Base-by-base conservation (phyloP, 257 asterid species). In the Solanum chilense region DNA sequence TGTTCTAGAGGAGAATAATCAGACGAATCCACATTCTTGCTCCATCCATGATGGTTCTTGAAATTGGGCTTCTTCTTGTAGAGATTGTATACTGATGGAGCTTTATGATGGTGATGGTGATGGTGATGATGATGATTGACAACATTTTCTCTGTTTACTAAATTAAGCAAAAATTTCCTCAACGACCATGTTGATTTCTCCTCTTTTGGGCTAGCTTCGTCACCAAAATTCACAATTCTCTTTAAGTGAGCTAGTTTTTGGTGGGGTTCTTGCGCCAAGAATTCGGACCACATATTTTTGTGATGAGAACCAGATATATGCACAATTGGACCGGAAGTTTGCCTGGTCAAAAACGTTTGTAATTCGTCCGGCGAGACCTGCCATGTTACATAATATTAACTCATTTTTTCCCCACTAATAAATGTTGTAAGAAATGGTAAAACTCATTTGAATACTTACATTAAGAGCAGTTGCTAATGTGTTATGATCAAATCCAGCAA, bases 41-140 rank as follows among this genome's bases (percentile, higher is more conserved):
- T 95, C 94, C 92, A 95, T 3, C 99, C 99, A 13, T 94, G 94
- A 14, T 95, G 74, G 86, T 95, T 95, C 88, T 87, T 41, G 91
- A 93, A 95, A 83, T 91, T 94, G 25, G 96, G 91, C 23, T 91
- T 90, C 33, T 88, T 66, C 9, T 91, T 91, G 58, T 89, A 93
- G 80, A 97, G 81, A 89, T 97, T 97, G 84, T 91, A 94, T 1
- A 98, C 33, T 5, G 93, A 94, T 0, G 96, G 95, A 3, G 93
- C 95, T 80, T 88, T 90, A 0, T 76, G 82, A 52, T 52, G n/a
- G 3, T 42, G 45, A 33, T 42, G 45, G 12, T 12, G 3, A 27
- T 75, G 35, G 0, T 52, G 23, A 3, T 52, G 23, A 3, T 42
- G 45, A 33, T 12, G 3, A 29, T 76, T n/a, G 83, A n/a, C 8